Conservation (phyloP, 768 basidiomycete species). For the Cyclocybe aegerita region DNA sequence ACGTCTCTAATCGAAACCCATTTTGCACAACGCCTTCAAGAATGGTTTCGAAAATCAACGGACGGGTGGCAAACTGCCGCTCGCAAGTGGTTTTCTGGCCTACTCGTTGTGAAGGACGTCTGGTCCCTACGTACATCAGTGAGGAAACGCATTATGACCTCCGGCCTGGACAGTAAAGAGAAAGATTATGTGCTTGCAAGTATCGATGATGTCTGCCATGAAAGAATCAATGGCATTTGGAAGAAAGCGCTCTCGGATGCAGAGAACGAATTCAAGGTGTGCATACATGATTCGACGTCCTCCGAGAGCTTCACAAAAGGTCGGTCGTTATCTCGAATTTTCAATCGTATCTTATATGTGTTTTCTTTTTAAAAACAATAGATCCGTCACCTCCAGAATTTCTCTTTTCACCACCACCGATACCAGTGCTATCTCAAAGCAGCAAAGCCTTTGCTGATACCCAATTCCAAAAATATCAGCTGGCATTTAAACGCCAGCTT, state of each 20-base stretch:
- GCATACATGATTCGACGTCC: constrained; percentile 10
- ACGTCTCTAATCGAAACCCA: constrained; percentile 44
- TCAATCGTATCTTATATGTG: neutral
- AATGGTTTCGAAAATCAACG: constrained; percentile 64
- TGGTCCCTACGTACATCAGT: constrained; percentile 67
- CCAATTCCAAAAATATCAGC: constrained; percentile 62
- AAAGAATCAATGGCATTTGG: constrained; percentile 62
- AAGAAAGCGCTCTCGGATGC: constrained; percentile 22
- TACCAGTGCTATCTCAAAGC: constrained; percentile 45
- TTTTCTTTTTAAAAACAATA: constrained; percentile 21
- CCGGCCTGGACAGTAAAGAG: constrained; percentile 51
- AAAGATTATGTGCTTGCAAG: constrained; percentile 36
- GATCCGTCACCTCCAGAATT: constrained; percentile 52
- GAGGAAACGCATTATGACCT: constrained; percentile 43
- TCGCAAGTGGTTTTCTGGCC: constrained; percentile 55
- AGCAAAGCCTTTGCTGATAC: constrained; percentile 34
- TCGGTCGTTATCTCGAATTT: neutral
- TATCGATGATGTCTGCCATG: constrained; percentile 55
- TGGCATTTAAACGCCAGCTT: constrained; percentile 62
- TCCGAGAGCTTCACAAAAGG: neutral
- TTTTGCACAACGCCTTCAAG: constrained; percentile 46
- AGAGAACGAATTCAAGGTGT: constrained; percentile 15
- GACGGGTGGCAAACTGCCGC: constrained; percentile 43
- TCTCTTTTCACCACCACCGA: constrained; percentile 53
- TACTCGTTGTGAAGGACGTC: constrained; percentile 63